These are phyloP conservation scores for Hymenoscyphus infarciens DNA, from an alignment of 2,329 filamentous ascomycete species.

Conservation along the genomic window DNA sequence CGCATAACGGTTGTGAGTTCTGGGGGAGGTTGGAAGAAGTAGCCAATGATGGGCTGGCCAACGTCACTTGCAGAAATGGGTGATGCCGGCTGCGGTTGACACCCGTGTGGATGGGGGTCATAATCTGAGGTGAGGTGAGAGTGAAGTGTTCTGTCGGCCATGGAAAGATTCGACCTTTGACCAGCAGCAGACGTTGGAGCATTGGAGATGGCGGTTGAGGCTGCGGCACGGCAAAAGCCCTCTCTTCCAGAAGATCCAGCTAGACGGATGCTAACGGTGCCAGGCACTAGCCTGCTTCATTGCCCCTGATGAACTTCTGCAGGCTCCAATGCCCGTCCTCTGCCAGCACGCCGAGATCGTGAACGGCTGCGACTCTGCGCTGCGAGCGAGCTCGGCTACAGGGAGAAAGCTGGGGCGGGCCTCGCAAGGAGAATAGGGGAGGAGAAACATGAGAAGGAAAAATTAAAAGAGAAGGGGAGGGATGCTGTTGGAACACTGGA, in stretches of 20 bases:
- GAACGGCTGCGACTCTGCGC: background rate
- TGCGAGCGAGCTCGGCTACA: conserved; percentile 2
- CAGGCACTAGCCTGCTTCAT: conserved; percentile 8
- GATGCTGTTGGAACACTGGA: background rate
- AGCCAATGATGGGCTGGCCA: conserved; percentile 13
- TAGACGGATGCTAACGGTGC: conserved; percentile 8
- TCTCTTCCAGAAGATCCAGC: conserved; percentile 10
- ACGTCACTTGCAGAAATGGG: conserved; percentile 1
- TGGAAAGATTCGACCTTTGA: conserved; percentile 20
- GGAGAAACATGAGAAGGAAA: background rate
- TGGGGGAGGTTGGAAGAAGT: conserved; percentile 14
- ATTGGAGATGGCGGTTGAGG: conserved; percentile 11
- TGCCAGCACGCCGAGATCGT: conserved; percentile 1
- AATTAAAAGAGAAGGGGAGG: background rate
- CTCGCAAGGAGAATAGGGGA: background rate
- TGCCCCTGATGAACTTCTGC: background rate
- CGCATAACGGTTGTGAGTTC: conserved; percentile 32
- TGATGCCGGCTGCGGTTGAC: conserved; percentile 1
- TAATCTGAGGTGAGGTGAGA: conserved; percentile 4
- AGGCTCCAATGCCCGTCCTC: background rate
- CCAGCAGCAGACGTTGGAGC: conserved; percentile 11
- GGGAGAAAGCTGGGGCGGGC: background rate
- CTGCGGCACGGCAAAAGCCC: background rate
- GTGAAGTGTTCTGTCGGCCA: conserved; percentile 14
- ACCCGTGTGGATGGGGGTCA: conserved; percentile 2